Base-by-base conservation (phyloP, 176 grass and related monocot genomes). In the Puya raimondii region DNA sequence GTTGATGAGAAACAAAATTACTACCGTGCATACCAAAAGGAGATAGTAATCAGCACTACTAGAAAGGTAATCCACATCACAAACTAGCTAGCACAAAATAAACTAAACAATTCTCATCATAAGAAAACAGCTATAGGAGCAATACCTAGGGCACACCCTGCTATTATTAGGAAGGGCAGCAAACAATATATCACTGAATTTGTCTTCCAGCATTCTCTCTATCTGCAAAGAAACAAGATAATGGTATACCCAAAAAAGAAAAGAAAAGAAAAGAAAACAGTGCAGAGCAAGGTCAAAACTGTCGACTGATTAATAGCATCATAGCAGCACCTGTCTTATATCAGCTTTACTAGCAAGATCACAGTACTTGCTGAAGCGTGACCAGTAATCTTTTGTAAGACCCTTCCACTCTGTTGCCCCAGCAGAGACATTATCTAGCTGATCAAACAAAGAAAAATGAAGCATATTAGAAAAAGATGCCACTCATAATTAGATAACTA, bases 391-490 rank as follows among this genome's bases (percentile, higher is more conserved):
- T 76, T 74, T 87, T 69, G 92, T 66, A 79, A 92, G 84, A 66
- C 84, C 86, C 79, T 92, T 97, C 89, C 94, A 97, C 78, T 92
- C 86, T 29, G 94, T 92, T 77, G 79, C 78, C 20, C 94, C 94
- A 72, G 84, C 84, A 83, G 89, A 97, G 12, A 97, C 84, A 82
- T 97, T 97, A 68, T 97, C 89, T 66, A 97, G 83, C 93, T 97
- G 81, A 82, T 72, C 71, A 81, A 74, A 29, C 22, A 71, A 22
- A 23, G 71, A 63, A 74, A 65, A 80, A 67, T 6, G 33, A 42
- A 42, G 33, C 11, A 59, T 9, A 20, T 56, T 57, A 48, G 12
- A 12, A 20, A 54, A 69, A 29, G n/a, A 67, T 14, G 52, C 53
- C 65, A 50, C 9, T 23, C 57, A 59, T 49, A 9, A 69, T 49